Evolutionary conservation across 2,329 filamentous ascomycete species (phyloP).

Genomic region (Sordariomycetes sp.): DNA sequence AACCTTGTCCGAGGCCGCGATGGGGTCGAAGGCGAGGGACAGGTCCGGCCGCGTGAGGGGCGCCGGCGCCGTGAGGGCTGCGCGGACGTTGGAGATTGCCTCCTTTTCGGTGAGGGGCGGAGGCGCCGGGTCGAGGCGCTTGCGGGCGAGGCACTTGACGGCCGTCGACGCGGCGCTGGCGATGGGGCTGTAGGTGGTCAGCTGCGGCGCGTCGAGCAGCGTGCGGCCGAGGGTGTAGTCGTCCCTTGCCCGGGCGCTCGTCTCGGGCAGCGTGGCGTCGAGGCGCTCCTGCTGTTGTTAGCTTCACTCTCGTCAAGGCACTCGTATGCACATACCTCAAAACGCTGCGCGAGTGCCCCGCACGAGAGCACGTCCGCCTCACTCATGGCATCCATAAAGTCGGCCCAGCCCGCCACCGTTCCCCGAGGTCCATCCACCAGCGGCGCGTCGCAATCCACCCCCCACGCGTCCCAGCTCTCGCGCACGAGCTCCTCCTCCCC

Average conservation of each 20-base stretch:
- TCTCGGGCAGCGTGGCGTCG: conserved; percentile 52
- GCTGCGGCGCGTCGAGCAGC: conserved; percentile 32
- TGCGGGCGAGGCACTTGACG: not conserved
- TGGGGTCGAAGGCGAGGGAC: conserved; percentile 48
- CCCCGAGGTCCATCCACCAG: conserved; percentile 12
- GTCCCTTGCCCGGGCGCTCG: conserved; percentile 33
- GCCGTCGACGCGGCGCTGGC: conserved; percentile 15
- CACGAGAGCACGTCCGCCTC: conserved; percentile 51
- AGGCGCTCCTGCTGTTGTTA: conserved; percentile 29
- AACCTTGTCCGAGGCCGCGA: conserved; percentile 38
- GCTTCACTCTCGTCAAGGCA: not conserved
- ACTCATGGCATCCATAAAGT: conserved; percentile 51
- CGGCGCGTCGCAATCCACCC: conserved; percentile 51
- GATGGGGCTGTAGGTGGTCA: conserved; percentile 9
- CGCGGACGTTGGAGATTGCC: conserved; percentile 24
- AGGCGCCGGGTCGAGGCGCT: conserved; percentile 8
- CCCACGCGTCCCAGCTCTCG: conserved; percentile 59
- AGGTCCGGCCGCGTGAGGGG: conserved; percentile 39
- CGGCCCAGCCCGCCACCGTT: conserved; percentile 39
- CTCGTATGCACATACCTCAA: conserved; percentile 17
- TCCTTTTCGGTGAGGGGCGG: conserved; percentile 14
- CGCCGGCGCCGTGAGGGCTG: conserved; percentile 14
- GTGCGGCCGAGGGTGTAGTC: conserved; percentile 38
- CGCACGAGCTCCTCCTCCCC: conserved; percentile 50
- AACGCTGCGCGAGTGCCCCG: conserved; percentile 29